phyloP scores from a whole-genome alignment of 106 monocot species.

The Chionographis japonica region DNA sequence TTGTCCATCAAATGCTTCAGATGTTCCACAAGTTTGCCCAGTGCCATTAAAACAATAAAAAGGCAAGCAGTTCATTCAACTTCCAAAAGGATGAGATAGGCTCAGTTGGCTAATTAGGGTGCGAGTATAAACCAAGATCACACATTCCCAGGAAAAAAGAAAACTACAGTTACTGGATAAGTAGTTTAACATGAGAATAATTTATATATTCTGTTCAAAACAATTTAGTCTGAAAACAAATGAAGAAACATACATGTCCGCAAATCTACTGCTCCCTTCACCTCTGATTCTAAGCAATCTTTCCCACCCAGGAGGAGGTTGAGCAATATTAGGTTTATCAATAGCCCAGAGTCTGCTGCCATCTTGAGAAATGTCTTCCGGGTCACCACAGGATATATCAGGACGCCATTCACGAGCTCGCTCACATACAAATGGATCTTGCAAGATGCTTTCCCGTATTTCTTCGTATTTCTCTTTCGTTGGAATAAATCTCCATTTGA shows the following conservation, averaged over 20 bases:
- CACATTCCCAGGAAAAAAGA: too few relatives aligned
- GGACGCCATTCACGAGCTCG: slow-evolving; percentile 69
- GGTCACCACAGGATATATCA: slow-evolving; percentile 68
- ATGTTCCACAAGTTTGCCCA: too few relatives aligned
- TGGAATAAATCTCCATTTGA: slow-evolving; percentile 92
- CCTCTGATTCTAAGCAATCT: slow-evolving; percentile 78
- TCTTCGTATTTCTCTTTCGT: slow-evolving; percentile 90
- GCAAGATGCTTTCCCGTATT: slow-evolving; percentile 70
- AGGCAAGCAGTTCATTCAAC: too few relatives aligned
- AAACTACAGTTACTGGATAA: too few relatives aligned
- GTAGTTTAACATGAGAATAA: too few relatives aligned
- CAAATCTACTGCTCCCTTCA: slow-evolving; percentile 79
- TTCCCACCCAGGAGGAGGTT: slow-evolving; percentile 85
- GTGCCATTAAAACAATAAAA: too few relatives aligned
- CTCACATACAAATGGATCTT: slow-evolving; percentile 69
- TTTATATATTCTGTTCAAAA: too few relatives aligned
- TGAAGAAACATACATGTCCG: slow-evolving; percentile 61
- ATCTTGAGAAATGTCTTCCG: slow-evolving; percentile 78
- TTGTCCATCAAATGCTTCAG: too few relatives aligned
- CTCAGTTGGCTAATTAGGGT: too few relatives aligned
- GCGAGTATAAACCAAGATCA: too few relatives aligned
- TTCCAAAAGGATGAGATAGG: too few relatives aligned
- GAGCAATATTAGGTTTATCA: slow-evolving; percentile 90
- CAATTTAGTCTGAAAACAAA: too few relatives aligned
- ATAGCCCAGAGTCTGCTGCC: slow-evolving; percentile 94